These are phyloP conservation scores for Fusarium luffae DNA, from an alignment of 2,329 filamentous ascomycete species.

Conservation along the genomic window DNA sequence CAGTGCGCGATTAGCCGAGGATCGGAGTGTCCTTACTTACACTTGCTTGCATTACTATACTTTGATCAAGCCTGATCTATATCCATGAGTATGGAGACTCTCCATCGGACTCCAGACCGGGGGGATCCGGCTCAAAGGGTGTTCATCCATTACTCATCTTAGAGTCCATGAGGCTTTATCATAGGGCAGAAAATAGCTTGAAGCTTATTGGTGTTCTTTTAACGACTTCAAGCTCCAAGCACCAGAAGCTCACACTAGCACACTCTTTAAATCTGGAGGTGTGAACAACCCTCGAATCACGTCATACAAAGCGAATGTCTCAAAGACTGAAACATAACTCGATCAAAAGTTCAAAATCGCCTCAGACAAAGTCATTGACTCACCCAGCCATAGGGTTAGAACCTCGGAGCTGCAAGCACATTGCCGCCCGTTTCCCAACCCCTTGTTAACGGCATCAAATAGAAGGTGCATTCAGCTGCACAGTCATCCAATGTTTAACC, in stretches of 20 bases:
- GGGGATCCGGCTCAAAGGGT: neutral
- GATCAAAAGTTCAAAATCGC: conserved; percentile 3
- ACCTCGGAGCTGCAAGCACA: neutral
- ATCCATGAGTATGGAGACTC: neutral
- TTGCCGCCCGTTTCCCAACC: conserved; percentile 14
- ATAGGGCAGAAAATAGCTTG: neutral
- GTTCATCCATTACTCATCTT: neutral
- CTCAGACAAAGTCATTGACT: conserved; percentile 18
- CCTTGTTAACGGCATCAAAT: conserved; percentile 4
- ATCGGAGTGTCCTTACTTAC: neutral
- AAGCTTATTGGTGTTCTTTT: neutral
- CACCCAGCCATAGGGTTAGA: conserved; percentile 3
- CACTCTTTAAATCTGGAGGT: neutral
- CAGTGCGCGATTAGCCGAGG: neutral
- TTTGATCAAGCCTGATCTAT: neutral
- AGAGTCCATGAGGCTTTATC: neutral
- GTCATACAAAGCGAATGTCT: conserved; percentile 19
- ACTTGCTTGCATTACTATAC: neutral
- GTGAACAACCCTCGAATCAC: neutral
- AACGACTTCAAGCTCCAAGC: neutral
- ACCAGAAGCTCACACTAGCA: neutral
- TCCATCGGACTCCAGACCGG: neutral
- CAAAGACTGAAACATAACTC: conserved; percentile 6
- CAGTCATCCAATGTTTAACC: conserved; percentile 17
- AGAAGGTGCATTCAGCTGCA: conserved; percentile 29